phyloP scores from a whole-genome alignment of 352 stramenopile species.

The Globisporangium splendens region DNA sequence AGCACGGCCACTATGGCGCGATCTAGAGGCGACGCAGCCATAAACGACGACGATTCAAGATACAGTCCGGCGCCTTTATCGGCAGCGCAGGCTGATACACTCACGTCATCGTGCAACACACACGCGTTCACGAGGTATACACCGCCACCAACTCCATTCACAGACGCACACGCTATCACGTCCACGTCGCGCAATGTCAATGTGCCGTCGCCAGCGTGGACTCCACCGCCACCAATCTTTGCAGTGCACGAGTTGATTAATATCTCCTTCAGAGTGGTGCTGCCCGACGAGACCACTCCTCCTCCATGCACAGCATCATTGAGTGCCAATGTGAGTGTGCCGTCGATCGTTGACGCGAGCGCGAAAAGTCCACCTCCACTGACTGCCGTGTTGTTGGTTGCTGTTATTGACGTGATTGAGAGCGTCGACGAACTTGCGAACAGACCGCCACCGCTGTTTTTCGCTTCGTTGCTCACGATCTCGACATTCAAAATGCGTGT shows the following conservation, averaged over 20 bases:
- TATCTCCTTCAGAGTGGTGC: slow-evolving; percentile 13
- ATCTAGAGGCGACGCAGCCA: neutral
- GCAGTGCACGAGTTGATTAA: slow-evolving; percentile 21
- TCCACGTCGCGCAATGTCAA: slow-evolving; percentile 21
- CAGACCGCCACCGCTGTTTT: slow-evolving; percentile 26
- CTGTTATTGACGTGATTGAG: slow-evolving; percentile 2
- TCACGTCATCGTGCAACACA: slow-evolving; percentile 18
- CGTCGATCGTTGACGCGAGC: slow-evolving; percentile 19
- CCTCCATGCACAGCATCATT: slow-evolving; percentile 29
- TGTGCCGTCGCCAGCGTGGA: slow-evolving; percentile 19
- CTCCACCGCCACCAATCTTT: slow-evolving; percentile 19
- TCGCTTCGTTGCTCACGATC: slow-evolving; percentile 16
- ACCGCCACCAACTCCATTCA: slow-evolving; percentile 23
- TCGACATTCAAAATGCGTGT: slow-evolving; percentile 14
- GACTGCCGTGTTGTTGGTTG: slow-evolving; percentile 20
- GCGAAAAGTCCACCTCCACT: slow-evolving; percentile 26
- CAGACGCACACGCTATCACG: slow-evolving; percentile 17
- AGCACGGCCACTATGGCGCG: neutral
- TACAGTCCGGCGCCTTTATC: slow-evolving; percentile 31
- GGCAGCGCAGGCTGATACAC: slow-evolving; percentile 18
- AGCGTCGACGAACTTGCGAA: slow-evolving; percentile 10
- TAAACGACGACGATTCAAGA: slow-evolving; percentile 21
- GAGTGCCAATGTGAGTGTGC: slow-evolving; percentile 12
- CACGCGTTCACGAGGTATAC: slow-evolving; percentile 17
- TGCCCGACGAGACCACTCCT: slow-evolving; percentile 16